Evolutionary conservation across 805 yeast species (phyloP), one percentile per base, ranked within the genome.

Genomic region (Suhomyces sp.): DNA sequence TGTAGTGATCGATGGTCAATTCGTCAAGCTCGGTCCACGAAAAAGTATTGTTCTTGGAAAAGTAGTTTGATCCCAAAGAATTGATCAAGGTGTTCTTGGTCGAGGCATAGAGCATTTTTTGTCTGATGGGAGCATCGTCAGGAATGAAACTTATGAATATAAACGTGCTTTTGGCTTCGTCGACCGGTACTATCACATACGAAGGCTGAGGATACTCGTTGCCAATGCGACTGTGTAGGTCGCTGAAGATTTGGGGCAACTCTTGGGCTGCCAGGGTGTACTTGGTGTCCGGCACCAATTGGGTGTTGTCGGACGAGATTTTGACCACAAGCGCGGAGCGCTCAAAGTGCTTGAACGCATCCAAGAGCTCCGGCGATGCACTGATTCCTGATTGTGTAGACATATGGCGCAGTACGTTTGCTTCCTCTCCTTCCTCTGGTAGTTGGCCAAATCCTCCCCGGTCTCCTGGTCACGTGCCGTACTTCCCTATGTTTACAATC

Each of bases 71-170:
- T 7, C 97, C 97, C 40, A 93, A 75, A 56, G 87, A 86, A 59
- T 88, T 83, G 52, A 88, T 71, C 36, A 94, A 69, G 1, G 94
- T 83, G 66, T 83, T 87, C 56, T 90, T 90, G 9, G 96, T 85
- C 2, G 97, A 89, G 4, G 98, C 98, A 67, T 92, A 94, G 47
- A 94, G 76, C 97, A 94, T 94, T 68, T 93, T 94, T 52, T 81
- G 78, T 53, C 91, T 81, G 38, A 93, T 92, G 2, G 86, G 84
- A 7, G 97, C 88, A 48, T 69, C 69, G 66, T 93, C 97, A 0
- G 99, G 97, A 50, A 93, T 92, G 71, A 79, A 92, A 19, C 94
- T 84, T 46, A 91, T 80, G 61, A 93, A 91, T 3, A 82, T 78
- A 33, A 57, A 58, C 5, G 57, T 49, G 13, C 48, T 55, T n/a